These are phyloP conservation scores for Pleurotus pulmonarius DNA, from an alignment of 768 basidiomycete genomes.

Conservation along the genomic window DNA sequence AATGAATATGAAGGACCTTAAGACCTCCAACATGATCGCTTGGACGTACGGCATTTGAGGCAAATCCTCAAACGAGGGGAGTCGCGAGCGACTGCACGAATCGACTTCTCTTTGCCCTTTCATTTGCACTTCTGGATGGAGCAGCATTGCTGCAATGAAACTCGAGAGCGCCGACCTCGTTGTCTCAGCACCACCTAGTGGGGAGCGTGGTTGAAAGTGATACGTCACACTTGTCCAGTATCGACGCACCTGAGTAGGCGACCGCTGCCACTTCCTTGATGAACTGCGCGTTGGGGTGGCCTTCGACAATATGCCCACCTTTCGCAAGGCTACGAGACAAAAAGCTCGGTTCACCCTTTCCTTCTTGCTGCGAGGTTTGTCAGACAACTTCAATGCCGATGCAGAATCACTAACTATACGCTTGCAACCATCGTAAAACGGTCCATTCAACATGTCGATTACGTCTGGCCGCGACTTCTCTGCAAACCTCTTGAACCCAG, in stretches of 20 bases:
- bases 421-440: not conserved
- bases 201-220: not conserved
- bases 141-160: constrained; percentile 30
- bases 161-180: constrained; percentile 29
- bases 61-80: constrained; percentile 32
- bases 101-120: constrained; percentile 29
- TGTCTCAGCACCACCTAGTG: constrained; percentile 38
- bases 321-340: not conserved
- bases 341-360: not conserved
- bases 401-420: not conserved
- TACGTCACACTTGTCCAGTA: too few relatives aligned
- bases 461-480: not conserved
- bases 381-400: not conserved
- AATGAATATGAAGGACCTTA: too few relatives aligned
- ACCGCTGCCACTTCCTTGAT: not conserved
- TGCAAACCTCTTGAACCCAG: not conserved
- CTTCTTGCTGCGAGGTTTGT: not conserved
- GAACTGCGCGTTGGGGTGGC: not conserved
- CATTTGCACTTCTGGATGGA: constrained; percentile 28
- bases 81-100: constrained; percentile 21
- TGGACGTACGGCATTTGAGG: constrained; percentile 18
- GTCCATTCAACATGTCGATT: not conserved
- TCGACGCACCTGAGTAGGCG: not conserved
- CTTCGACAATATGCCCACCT: not conserved
- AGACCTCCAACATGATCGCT: constrained; percentile 21